Evolutionary conservation across 768 basidiomycete genomes (phyloP).

Genomic region (Leccinum arenicola): DNA sequence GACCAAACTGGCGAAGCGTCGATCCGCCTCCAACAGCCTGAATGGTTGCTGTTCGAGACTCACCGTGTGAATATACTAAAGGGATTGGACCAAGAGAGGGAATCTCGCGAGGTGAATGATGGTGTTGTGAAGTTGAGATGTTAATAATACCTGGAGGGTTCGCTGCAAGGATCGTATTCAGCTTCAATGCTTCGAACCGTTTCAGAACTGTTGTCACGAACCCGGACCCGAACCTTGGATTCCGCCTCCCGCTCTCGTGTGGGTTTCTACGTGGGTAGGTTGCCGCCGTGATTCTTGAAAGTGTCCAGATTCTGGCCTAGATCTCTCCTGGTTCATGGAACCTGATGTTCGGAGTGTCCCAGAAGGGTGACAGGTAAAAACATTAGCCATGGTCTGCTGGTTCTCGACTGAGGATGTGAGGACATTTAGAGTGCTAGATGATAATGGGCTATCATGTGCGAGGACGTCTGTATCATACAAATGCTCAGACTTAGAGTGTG

Average conservation of each 20-base stretch:
- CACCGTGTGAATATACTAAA: slow-evolving; percentile 8
- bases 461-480: not conserved
- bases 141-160: not conserved
- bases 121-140: slow-evolving; percentile 4
- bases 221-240: slow-evolving; percentile 17
- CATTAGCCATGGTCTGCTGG: not conserved
- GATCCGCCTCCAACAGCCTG: not conserved
- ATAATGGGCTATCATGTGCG: slow-evolving; percentile 1
- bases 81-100: not conserved
- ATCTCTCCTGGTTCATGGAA: slow-evolving; percentile 3
- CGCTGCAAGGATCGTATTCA: not conserved
- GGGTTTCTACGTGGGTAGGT: slow-evolving; percentile 8
- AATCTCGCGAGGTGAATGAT: not conserved
- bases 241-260: not conserved
- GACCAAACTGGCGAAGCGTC: not conserved
- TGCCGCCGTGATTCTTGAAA: slow-evolving; percentile 6
- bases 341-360: not conserved
- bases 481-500: slow-evolving; percentile 6
- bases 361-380: slow-evolving; percentile 6
- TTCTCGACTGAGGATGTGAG: slow-evolving; percentile 2
- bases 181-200: slow-evolving; percentile 1
- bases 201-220: slow-evolving; percentile 7
- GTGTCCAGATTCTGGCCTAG: not conserved
- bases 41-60: not conserved
- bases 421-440: not conserved